These are phyloP conservation scores for Cercospora janseana DNA, from an alignment of 2,329 filamentous ascomycete genomes.

Conservation along the genomic window DNA sequence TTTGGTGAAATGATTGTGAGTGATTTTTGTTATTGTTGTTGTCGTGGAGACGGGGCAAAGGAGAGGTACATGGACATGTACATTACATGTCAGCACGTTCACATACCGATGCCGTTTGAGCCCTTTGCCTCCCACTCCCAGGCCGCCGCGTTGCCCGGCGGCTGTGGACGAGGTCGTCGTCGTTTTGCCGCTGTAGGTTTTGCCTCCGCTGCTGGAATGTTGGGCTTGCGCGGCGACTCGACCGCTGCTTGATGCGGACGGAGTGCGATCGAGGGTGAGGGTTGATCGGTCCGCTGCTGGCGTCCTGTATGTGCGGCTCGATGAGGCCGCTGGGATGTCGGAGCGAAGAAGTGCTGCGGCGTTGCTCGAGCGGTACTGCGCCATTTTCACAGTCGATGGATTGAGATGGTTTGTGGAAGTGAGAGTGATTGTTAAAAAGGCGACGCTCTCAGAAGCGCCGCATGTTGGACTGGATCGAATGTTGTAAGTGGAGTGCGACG, in stretches of 20 bases:
- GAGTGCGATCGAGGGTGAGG: background rate
- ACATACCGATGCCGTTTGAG: conserved; percentile 30
- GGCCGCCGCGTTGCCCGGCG: background rate
- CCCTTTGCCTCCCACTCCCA: conserved; percentile 20
- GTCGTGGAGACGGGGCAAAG: too few species aligned
- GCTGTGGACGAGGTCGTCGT: background rate
- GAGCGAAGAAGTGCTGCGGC: background rate
- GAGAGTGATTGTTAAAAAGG: too few species aligned
- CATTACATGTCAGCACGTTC: background rate
- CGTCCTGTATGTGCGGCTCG: conserved; percentile 2
- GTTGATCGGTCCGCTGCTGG: background rate
- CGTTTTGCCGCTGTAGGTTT: conserved; percentile 15
- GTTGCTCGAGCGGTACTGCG: conserved; percentile 1
- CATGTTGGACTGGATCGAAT: too few species aligned
- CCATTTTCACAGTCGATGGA: too few species aligned
- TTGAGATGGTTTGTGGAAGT: too few species aligned
- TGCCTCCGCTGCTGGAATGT: background rate
- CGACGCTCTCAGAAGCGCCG: background rate
- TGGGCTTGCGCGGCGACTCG: background rate
- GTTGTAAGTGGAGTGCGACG: too few species aligned
- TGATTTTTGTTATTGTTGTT: too few species aligned
- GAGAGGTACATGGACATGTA: background rate
- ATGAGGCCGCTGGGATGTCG: background rate
- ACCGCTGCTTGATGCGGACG: background rate
- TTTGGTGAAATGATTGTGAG: conserved; percentile 78